Conservation (phyloP, 1,284 basidiomycete species). For the Tilletiopsis washingtonensis region DNA sequence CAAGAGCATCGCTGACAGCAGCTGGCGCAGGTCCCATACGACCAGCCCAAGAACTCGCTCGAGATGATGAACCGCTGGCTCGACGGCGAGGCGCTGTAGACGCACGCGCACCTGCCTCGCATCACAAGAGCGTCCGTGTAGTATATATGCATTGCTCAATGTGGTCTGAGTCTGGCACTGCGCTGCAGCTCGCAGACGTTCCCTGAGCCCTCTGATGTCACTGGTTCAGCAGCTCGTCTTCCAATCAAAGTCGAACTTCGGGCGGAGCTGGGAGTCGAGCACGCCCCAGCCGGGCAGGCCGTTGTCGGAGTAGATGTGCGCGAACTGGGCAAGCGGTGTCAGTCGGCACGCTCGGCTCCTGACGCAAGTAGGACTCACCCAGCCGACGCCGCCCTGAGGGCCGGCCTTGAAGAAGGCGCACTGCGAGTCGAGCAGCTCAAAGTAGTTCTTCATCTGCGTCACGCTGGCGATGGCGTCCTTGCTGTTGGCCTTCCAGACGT, state of each 20-base stretch:
- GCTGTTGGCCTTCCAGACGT: constrained; percentile 24
- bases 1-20: too few species aligned
- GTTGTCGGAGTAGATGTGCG: constrained; percentile 2
- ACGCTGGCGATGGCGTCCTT: constrained; percentile 22
- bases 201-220: too few species aligned
- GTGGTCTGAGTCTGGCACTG: too few species aligned
- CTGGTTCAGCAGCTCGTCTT: not conserved
- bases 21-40: constrained; percentile 33
- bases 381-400: constrained; percentile 54
- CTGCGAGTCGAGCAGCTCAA: constrained; percentile 21
- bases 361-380: constrained; percentile 64
- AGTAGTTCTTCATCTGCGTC: constrained; percentile 49
- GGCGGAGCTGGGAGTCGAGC: not conserved
- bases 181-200: too few species aligned
- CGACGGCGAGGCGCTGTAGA: constrained; percentile 23
- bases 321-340: not conserved
- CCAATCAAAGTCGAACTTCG: not conserved
- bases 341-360: not conserved
- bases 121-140: too few species aligned
- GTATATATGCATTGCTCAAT: too few species aligned
- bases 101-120: too few species aligned
- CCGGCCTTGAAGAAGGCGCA: constrained; percentile 14
- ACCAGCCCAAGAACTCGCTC: constrained; percentile 26
- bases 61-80: constrained; percentile 43
- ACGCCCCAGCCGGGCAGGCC: constrained; percentile 1